Conservation (phyloP, 2,329 filamentous ascomycete species). For the Epichloe amarillans region DNA sequence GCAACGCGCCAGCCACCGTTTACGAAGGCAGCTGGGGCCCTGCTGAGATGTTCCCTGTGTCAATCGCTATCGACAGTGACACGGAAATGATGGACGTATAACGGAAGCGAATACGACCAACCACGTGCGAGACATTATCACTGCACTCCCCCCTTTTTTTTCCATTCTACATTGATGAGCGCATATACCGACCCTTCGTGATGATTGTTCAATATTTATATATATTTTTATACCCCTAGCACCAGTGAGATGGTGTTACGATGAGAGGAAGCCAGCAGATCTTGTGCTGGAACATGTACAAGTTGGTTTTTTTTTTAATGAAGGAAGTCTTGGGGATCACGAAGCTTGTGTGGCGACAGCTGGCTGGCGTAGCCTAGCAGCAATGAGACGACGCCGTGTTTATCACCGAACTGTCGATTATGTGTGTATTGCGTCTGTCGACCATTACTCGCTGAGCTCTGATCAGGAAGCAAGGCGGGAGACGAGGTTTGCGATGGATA, state of each 20-base stretch:
- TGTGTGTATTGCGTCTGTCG: neutral
- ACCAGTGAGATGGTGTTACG: conserved; percentile 7
- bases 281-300: conserved; percentile 13
- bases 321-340: neutral
- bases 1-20: conserved; percentile 80
- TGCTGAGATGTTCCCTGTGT: conserved; percentile 33
- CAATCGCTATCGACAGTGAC: conserved; percentile 28
- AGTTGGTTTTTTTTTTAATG: conserved; percentile 9
- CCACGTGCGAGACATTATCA: neutral
- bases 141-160: neutral
- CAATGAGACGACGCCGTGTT: neutral
- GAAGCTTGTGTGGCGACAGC: neutral
- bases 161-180: neutral
- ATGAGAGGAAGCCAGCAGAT: conserved; percentile 9
- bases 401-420: neutral
- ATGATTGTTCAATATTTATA: conserved; percentile 3
- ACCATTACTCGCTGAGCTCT: neutral
- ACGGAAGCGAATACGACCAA: conserved; percentile 8
- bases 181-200: neutral
- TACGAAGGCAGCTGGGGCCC: conserved; percentile 96
- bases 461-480: neutral
- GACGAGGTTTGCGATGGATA: neutral
- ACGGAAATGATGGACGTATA: conserved; percentile 49
- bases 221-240: conserved; percentile 1
- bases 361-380: neutral